Evolutionary conservation across 2,329 filamentous ascomycete genomes (phyloP), one percentile per base, ranked within the genome.

Genomic region (Botrytis fabae): DNA sequence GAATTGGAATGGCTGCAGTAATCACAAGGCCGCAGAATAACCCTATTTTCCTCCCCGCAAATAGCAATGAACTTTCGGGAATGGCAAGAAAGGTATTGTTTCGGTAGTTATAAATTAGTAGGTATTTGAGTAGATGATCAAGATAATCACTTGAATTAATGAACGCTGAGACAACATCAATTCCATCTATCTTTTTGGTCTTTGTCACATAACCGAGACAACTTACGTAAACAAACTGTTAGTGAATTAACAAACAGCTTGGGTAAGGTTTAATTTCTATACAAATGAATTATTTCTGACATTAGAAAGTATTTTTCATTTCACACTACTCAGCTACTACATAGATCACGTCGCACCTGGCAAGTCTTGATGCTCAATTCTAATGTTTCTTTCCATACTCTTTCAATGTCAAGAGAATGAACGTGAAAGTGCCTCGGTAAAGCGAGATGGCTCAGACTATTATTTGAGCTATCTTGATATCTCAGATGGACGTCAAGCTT

Each of bases 381-480:
- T 25, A 16, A 20, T n/a, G 20, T 64, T 40, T 28, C 12, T 40
- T 32, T 64, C 40, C 9, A 63, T n/a, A 32, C 14, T 44, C n/a
- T 46, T 64, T 25, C 62, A 6, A 35, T 64, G 62, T 64, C 18
- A 48, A 64, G 22, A 35, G 42, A 22, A 64, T 16, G 25, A 51
- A 28, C 14, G 25, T 57, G 35, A 42, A 42, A 18, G 12, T 57
- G 46, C 46, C 64, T 54, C 64, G 46, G 64, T 18, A 28, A 57
- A n/a, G 51, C 64, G 40, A 42, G 35, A 68, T 68, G 46, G 35
- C 64, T 40, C 46, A n/a, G 46, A 68, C 64, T 42, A 68, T 38
- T 65, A 32, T 48, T 51, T n/a, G 42, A 65, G 42, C n/a, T 46
- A 32, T 46, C 18, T 46, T 46, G 35, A 10, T 60, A 28, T 60